Base-by-base conservation (phyloP, 345 rosid species). In the Firmiana major region DNA sequence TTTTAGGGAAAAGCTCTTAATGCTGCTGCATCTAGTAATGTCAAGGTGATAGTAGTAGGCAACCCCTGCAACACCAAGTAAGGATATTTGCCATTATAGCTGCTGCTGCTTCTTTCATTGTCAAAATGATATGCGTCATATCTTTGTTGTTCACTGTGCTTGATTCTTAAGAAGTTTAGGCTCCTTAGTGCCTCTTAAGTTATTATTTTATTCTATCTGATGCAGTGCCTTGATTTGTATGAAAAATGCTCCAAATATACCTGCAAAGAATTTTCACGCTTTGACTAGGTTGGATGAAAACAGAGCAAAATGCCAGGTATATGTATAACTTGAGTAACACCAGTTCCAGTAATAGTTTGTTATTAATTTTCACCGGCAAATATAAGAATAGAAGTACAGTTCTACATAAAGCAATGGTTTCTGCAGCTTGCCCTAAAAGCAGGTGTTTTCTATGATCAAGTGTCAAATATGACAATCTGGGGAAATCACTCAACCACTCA, bases 31-130 rank as follows among this genome's bases (percentile, higher is more conserved):
- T 96, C 97, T 58, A 90, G 46, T 59, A 87, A 93, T 62, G 98
- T 93, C 45, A 96, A 93, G 87, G 99, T 96, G 59, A 84, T 96
- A 46, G 97, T 96, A 6, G 99, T 96, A 26, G 99, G 99, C 78
- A 96, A 96, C 79, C 99, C 99, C 69, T 96, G 99, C 85, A 93
- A 96, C 84, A 96, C 99, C 80, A 96, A 96, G 99, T 96, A 91
- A 85, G 92, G 40, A 71, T 36, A 60, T 77, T 64, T 74, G 0
- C 70, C 46, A 16, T 77, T 62, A 26, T 15, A 22, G 51, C 15
- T 46, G 54, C 53, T 48, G 45, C 2, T 28, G 11, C 6, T 72
- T 3, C 40, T 36, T 77, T 55, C 57, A 13, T 51, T 28, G 11
- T 48, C n/a, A 9, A 49, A 49, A 49, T 71, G 59, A 49, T 71